Base-by-base conservation (phyloP, 306 rosid species). In the Aeschynomene evenia region DNA sequence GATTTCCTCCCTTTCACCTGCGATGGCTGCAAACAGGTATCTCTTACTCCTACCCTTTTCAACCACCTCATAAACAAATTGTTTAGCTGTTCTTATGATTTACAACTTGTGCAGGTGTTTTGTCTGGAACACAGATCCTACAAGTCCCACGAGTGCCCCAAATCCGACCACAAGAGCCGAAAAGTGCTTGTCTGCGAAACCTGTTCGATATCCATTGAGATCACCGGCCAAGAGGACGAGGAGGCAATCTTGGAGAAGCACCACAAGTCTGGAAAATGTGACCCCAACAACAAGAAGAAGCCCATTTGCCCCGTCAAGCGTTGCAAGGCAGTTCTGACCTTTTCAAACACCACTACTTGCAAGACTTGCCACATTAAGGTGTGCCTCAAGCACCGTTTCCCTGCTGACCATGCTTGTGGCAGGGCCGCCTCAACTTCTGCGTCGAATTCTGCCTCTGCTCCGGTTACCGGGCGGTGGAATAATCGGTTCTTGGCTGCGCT, bases 1-100 rank as follows among this genome's bases (percentile, higher is more conserved):
- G 98, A 94, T 81, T 90, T 94, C 48, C 95, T 94, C 37, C 98
- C 97, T 33, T 94, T 90, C 68, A 80, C 84, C 3, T 94, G 98
- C 84, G 75, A 81, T 54, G 89, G 81, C 28, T 94, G 96, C 66
- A 81, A 33, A 19, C 83, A 79, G 82, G 31, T 28, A 28, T 24
- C 1, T 24, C 2, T n/a, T 22, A 21, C 45, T 60, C 68, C 11
- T 6, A 0, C 4, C 12, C 8, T 58, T 48, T 13, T 70, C 5
- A 9, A 3, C 22, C 26, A 10, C 16, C 23, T 2, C 1, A 2
- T 0, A 24, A 19, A n/a, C n/a, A n/a, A n/a, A n/a, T n/a, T n/a
- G n/a, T n/a, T n/a, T n/a, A n/a, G n/a, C n/a, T n/a, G n/a, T n/a
- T n/a, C 8, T n/a, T 43, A 9, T 13, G 7, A 45, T 4, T 45